phyloP scores from a whole-genome alignment of 805 yeast species.

The Debaryomyces maramus region DNA sequence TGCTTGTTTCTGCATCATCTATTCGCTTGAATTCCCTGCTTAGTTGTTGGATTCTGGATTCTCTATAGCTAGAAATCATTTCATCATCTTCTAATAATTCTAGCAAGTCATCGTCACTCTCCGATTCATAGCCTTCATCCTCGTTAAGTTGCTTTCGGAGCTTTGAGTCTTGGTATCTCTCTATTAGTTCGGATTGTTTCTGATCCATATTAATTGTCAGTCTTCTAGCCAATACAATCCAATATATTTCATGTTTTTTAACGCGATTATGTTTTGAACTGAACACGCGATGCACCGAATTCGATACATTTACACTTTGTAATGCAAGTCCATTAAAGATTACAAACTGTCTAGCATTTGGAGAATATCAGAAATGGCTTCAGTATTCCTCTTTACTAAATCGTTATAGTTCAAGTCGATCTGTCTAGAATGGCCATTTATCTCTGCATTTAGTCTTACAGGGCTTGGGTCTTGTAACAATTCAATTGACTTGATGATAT shows the following conservation, averaged over 20 bases:
- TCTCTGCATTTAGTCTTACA: neutral
- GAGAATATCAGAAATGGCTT: conserved; percentile 17
- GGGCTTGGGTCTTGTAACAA: conserved; percentile 15
- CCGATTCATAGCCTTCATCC: conserved; percentile 36
- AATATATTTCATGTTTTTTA: neutral
- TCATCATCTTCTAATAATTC: conserved; percentile 49
- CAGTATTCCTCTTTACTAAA: conserved; percentile 18
- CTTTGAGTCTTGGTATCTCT: conserved; percentile 46
- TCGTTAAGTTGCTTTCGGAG: conserved; percentile 26
- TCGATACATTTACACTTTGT: too few species aligned
- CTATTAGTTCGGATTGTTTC: conserved; percentile 35
- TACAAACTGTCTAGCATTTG: conserved; percentile 6
- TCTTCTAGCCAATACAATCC: neutral
- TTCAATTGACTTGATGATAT: conserved; percentile 24
- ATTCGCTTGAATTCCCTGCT: conserved; percentile 42
- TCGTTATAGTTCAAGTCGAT: conserved; percentile 11
- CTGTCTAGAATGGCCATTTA: neutral
- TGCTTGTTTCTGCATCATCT: conserved; percentile 29
- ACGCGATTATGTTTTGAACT: conserved; percentile 6
- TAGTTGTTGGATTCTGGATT: conserved; percentile 59
- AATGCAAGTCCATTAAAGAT: too few species aligned
- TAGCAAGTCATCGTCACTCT: conserved; percentile 43
- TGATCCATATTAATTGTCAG: conserved; percentile 27
- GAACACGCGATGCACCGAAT: conserved; percentile 3
- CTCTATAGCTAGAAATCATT: conserved; percentile 54